Percentiles rank a stretch among this genome's conserved stretches.
Evolutionary conservation across 2,329 filamentous ascomycete species (phyloP).

Genomic region (Fusarium oxysporum): DNA sequence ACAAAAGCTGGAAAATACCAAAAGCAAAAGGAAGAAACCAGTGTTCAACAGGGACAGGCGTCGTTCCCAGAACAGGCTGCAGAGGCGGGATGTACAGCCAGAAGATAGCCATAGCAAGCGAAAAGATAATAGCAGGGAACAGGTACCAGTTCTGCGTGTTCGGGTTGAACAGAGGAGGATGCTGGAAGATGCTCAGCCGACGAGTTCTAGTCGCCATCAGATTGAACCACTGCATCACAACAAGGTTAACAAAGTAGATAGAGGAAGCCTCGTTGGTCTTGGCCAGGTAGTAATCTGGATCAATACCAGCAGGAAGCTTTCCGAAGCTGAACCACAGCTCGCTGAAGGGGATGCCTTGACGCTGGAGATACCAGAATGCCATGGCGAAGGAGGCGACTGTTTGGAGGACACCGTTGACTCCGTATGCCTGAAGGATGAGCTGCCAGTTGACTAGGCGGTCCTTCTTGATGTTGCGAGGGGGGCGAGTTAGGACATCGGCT

Average conservation of each 20-base stretch:
- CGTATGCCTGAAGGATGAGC: slow-evolving; percentile 79
- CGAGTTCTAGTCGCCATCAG: slow-evolving; percentile 76
- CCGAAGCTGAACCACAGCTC: slow-evolving; percentile 77
- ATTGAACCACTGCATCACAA: slow-evolving; percentile 87
- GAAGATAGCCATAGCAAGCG: slow-evolving; percentile 76
- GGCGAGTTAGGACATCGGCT: slow-evolving; percentile 76
- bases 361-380: slow-evolving; percentile 74
- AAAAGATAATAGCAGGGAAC: slow-evolving; percentile 77
- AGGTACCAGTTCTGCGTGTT: slow-evolving; percentile 75
- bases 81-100: slow-evolving; percentile 76
- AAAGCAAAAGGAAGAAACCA: slow-evolving; percentile 83
- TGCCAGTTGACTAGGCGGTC: slow-evolving; percentile 80
- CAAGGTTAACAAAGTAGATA: slow-evolving; percentile 83
- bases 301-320: slow-evolving; percentile 59
- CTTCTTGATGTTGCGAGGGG: slow-evolving; percentile 68
- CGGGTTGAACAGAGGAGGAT: slow-evolving; percentile 75
- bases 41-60: slow-evolving; percentile 74
- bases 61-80: slow-evolving; percentile 70
- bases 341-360: slow-evolving; percentile 72
- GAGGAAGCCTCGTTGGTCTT: slow-evolving; percentile 74
- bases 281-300: slow-evolving; percentile 64
- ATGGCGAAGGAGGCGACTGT: slow-evolving; percentile 71
- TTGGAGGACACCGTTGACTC: slow-evolving; percentile 74
- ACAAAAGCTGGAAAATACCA: slow-evolving; percentile 53
- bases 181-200: slow-evolving; percentile 75